Base-by-base conservation (phyloP, 2,329 filamentous ascomycete species). In the Corynespora cassiicola region DNA sequence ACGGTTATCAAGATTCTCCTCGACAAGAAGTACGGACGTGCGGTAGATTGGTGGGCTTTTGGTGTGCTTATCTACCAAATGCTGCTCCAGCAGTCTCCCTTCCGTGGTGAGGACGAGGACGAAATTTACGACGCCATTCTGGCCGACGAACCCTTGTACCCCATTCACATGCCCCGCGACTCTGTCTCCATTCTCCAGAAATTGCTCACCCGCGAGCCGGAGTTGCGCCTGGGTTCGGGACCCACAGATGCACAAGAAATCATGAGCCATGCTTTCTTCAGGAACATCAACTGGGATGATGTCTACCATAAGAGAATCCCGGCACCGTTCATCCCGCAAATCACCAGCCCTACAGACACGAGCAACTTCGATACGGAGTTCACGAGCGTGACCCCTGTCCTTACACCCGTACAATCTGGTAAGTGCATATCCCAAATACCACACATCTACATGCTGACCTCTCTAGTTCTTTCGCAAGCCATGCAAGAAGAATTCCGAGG, bases 401-500 rank as follows among this genome's bases (percentile, higher is more conserved):
- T 99, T 54, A 99, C 94, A 19, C 94, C 94, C 34, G 94, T 99
- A 38, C 91, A 97, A 73, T 95, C 90, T 72, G 90, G 91, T 95
- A 87, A 76, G 87, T 78, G 9, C 16, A 25, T 15, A 14, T 9
- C 5, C 21, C 17, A 5, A 3, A 9, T 18, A 3, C 5, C 14
- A 47, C 44, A 36, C 54, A 38, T 24, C 31, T 27, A 21, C 54
- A 39, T 53, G 45, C 47, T 47, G 46, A 39, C 41, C 17, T 42
- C 35, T 29, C 6, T 54, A 96, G 94, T 99, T 28, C 80, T 99
- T 50, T 95, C 92, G 18, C 94, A 97, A 77, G 90, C 90, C 27
- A 97, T 97, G 91, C 94, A 99, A 75, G 94, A 99, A 75, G 91
- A 99, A 70, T 99, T 99, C 86, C 85, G 94, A 43, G 94, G 94